Evolutionary conservation across 2,329 filamentous ascomycete genomes (phyloP).

Genomic region (Exophiala sp.): DNA sequence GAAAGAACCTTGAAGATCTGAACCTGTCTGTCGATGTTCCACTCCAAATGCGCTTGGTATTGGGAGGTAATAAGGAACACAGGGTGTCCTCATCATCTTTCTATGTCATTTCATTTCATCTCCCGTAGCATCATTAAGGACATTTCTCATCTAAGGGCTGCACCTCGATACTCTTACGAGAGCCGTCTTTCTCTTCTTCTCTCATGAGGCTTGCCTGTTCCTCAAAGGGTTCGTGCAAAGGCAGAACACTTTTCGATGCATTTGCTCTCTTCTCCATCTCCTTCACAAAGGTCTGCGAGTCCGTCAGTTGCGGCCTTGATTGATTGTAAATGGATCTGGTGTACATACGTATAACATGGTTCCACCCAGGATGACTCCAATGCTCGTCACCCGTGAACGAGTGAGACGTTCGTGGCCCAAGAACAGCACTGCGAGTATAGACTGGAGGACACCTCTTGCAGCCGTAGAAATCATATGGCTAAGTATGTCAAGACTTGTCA

Average conservation of each 20-base stretch:
- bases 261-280: neutral
- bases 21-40: too few species aligned
- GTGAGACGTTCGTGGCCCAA: neutral
- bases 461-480: conserved; percentile 1
- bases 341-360: conserved; percentile 1
- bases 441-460: neutral
- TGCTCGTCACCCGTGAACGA: neutral
- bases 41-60: too few species aligned
- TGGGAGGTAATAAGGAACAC: too few species aligned
- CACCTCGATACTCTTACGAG: too few species aligned
- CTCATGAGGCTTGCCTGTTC: too few species aligned
- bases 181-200: too few species aligned
- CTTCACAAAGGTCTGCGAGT: neutral
- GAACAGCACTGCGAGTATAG: neutral
- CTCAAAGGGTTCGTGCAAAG: neutral
- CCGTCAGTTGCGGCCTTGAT: neutral
- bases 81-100: too few species aligned
- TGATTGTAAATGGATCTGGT: neutral
- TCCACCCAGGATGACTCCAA: neutral
- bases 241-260: neutral
- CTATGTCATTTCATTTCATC: too few species aligned
- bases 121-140: too few species aligned
- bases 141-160: too few species aligned
- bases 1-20: too few species aligned
- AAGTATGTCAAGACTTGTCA: too few species aligned